Conservation (phyloP, 208 protist species). For the Trypanosoma boissoni region DNA sequence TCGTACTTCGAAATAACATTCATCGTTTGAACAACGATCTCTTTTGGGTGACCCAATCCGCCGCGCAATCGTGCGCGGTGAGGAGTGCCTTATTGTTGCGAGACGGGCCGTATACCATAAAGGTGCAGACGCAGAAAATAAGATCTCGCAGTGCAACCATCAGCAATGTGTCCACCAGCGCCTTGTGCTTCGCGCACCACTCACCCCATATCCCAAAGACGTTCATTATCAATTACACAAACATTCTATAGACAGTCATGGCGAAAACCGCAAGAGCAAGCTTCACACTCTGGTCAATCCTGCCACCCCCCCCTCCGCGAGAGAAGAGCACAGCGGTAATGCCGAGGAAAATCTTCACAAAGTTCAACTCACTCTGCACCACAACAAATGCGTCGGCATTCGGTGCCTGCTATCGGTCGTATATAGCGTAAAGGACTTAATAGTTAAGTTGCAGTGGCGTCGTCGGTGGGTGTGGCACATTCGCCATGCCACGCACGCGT, state of each 20-base stretch:
- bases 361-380: slow-evolving; percentile 78
- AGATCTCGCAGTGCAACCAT: slow-evolving; percentile 57
- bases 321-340: slow-evolving; percentile 37
- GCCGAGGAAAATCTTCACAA: slow-evolving; percentile 57
- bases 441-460: slow-evolving; percentile 46
- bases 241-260: slow-evolving; percentile 85
- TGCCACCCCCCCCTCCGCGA: slow-evolving; percentile 4
- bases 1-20: slow-evolving; percentile 99
- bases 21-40: slow-evolving; percentile 93
- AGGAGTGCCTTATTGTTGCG: slow-evolving; percentile 99
- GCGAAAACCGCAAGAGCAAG: slow-evolving; percentile 40
- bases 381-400: slow-evolving; percentile 87
- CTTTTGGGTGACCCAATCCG: slow-evolving; percentile 90
- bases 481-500: slow-evolving; percentile 25
- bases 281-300: slow-evolving; percentile 30
- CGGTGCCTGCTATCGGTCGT: slow-evolving; percentile 70
- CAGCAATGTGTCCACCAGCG: slow-evolving; percentile 33
- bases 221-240: slow-evolving; percentile 72
- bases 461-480: slow-evolving; percentile 46
- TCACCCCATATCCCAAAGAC: slow-evolving; percentile 51
- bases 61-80: slow-evolving; percentile 97
- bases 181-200: slow-evolving; percentile 72
- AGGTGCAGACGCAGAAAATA: slow-evolving; percentile 95
- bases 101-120: slow-evolving; percentile 98
- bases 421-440: slow-evolving; percentile 66